Evolutionary conservation across 768 basidiomycete species (phyloP).

Genomic region (Sarcomyxa edulis): DNA sequence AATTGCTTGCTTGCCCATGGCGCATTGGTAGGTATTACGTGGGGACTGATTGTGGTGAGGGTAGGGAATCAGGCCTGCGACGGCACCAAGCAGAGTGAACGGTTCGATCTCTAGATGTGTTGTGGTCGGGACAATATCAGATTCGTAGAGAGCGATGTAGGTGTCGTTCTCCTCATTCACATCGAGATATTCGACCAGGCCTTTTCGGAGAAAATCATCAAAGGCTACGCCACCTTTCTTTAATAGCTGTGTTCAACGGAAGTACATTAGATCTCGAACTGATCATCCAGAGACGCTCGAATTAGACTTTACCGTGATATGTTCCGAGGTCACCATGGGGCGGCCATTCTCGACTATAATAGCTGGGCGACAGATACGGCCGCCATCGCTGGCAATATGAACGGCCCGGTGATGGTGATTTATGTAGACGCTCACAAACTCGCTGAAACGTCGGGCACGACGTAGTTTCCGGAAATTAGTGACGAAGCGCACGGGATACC

Average conservation of each 20-base stretch:
- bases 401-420: slow-evolving; percentile 94
- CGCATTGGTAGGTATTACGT: slow-evolving; percentile 98
- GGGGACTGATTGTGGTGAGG: slow-evolving; percentile 99
- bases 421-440: slow-evolving; percentile 95
- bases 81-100: slow-evolving; percentile 94
- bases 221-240: slow-evolving; percentile 78
- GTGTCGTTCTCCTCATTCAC: slow-evolving; percentile 99
- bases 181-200: slow-evolving; percentile 96
- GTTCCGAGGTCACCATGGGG: slow-evolving; percentile 73
- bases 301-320: slow-evolving; percentile 64
- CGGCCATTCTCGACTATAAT: slow-evolving; percentile 89
- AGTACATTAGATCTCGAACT: too few species aligned
- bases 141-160: slow-evolving; percentile 91
- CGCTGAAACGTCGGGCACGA: slow-evolving; percentile 86
- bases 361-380: slow-evolving; percentile 94
- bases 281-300: too few species aligned
- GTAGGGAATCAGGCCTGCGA: slow-evolving; percentile 97
- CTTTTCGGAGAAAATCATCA: slow-evolving; percentile 89
- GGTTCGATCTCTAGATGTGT: slow-evolving; percentile 99
- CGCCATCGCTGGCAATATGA: slow-evolving; percentile 95
- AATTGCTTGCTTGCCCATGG: slow-evolving; percentile 99
- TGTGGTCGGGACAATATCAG: slow-evolving; percentile 72
- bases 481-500: slow-evolving; percentile 82
- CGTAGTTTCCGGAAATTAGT: slow-evolving; percentile 87
- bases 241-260: slow-evolving; percentile 48